Conservation (phyloP, 768 basidiomycete genomes). For the Kockovaella imperatae region DNA sequence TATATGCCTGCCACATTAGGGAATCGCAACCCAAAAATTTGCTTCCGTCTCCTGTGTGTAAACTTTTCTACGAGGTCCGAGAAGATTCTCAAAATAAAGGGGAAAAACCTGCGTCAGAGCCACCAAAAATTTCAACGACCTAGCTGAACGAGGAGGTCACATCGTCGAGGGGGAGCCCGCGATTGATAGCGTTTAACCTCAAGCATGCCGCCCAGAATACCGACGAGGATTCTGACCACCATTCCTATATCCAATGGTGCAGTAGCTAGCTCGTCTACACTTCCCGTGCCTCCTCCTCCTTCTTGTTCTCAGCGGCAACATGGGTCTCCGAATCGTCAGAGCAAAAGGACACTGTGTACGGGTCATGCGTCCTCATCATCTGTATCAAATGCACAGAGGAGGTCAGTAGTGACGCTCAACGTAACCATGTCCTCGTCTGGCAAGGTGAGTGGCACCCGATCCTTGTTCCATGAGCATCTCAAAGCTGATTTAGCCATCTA, state of each 20-base stretch:
- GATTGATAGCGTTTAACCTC: too few relatives aligned
- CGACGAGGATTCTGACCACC: constrained; percentile 14
- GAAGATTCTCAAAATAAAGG: too few relatives aligned
- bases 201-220: constrained; percentile 28
- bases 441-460: too few relatives aligned
- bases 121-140: neutral
- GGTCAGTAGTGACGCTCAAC: too few relatives aligned
- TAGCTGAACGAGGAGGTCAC: neutral
- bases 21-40: too few relatives aligned
- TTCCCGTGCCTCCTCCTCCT: constrained; percentile 10
- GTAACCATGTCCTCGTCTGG: too few relatives aligned
- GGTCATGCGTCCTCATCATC: too few relatives aligned
- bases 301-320: neutral
- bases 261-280: constrained; percentile 15
- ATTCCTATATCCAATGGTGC: constrained; percentile 14
- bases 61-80: too few relatives aligned
- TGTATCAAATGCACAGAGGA: too few relatives aligned
- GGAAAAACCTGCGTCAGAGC: neutral
- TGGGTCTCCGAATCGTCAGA: constrained; percentile 2
- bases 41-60: neutral
- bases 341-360: too few relatives aligned
- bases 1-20: neutral
- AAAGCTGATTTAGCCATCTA: too few relatives aligned
- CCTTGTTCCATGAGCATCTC: too few relatives aligned
- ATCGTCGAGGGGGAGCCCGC: neutral